These are phyloP conservation scores for Bruguiera parviflora DNA, from an alignment of 345 rosid genomes.

Conservation along the genomic window DNA sequence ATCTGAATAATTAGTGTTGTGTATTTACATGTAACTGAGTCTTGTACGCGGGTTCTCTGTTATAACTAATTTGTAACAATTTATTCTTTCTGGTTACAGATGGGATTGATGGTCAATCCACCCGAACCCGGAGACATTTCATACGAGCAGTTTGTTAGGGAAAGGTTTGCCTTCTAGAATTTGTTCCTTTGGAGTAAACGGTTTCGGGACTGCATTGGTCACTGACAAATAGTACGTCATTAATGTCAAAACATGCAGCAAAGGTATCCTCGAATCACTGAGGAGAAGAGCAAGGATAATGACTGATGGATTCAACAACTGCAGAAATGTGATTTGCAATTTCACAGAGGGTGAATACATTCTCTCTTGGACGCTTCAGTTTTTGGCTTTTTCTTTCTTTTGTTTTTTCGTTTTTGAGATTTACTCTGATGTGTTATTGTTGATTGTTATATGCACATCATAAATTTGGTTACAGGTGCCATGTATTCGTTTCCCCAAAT, in stretches of 20 bases:
- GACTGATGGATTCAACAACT: conserved; percentile 99
- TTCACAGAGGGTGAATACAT: conserved; percentile 81
- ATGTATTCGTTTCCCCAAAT: conserved; percentile 99
- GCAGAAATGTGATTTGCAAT: conserved; percentile 88
- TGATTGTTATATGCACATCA: conserved; percentile 4
- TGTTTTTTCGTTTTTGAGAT: neutral
- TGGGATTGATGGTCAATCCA: conserved; percentile 99
- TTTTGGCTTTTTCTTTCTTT: neutral
- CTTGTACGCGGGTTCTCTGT: neutral
- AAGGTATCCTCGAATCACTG: conserved; percentile 80
- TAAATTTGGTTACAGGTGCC: conserved; percentile 52
- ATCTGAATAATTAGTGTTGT: conserved; percentile 4
- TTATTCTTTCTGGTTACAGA: conserved; percentile 40
- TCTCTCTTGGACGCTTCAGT: neutral
- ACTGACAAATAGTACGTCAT: conserved; percentile 4
- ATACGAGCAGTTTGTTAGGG: conserved; percentile 65
- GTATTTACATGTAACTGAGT: conserved; percentile 10
- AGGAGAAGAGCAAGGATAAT: conserved; percentile 85
- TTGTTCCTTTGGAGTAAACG: conserved; percentile 1
- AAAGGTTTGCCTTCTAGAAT: conserved; percentile 55
- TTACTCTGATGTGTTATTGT: neutral
- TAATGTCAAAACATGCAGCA: conserved; percentile 42
- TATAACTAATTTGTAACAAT: neutral
- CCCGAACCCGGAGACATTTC: conserved; percentile 94
- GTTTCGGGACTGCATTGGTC: conserved; percentile 1